Evolutionary conservation across 106 monocot genomes (phyloP), one percentile per base, ranked within the genome.

Genomic region (Platanthera zijinensis): DNA sequence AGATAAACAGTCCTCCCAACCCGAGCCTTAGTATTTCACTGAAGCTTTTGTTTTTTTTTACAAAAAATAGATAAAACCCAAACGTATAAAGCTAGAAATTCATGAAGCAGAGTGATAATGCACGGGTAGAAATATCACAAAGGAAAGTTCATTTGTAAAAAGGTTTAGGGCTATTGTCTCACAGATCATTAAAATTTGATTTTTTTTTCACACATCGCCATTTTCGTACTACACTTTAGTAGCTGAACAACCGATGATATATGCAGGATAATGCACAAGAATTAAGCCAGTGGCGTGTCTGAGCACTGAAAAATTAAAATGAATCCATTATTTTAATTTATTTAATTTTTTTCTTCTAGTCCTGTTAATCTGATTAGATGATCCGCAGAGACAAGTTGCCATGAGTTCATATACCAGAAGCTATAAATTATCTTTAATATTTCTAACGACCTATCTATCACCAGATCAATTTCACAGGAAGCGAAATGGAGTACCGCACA

Each of bases 391-490:
- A 25, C 25, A 3, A 28, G 64, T 21, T 11, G 10, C 66, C 18
- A 59, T 59, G 59, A 17, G n/a, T 13, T 0, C 57, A 17, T 59
- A 59, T 13, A 59, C 57, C n/a, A 59, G 57, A 13, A 13, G 59
- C 59, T 32, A 66, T 39, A 30, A 30, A 39, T 39, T 39, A 12
- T 64, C 1, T 32, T 2, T 13, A 28, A 7, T 66, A 32, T 66
- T 10, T 66, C 66, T 66, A 30, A 66, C 32, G 66, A 32, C 32
- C 32, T 66, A 30, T 66, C 25, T 54, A 45, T 79, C 57, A 74
- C 25, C 66, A 89, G 84, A 71, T 73, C 74, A 18, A 84, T 71
- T 10, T 62, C 76, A 71, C 80, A 80, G 71, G 87, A 94, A 69
- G 77, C 50, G 32, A 78, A 84, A 71, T 83, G 77, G 69, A 83